phyloP scores from a whole-genome alignment of 2,329 filamentous ascomycete genomes.

The Penicillium sp. region DNA sequence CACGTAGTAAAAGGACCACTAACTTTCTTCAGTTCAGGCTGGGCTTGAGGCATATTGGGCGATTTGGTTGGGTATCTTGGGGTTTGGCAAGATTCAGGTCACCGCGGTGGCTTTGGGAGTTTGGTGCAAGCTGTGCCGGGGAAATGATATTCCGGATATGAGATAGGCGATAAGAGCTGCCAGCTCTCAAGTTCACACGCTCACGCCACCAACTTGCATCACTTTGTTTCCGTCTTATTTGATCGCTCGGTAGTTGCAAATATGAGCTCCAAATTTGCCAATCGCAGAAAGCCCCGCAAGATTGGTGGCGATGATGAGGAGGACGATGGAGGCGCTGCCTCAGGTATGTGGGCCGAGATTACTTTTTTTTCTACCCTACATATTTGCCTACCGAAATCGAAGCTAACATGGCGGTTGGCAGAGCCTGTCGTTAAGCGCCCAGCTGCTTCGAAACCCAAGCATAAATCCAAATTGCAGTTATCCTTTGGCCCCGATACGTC shows the following conservation, averaged over 20 bases:
- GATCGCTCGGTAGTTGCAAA: background rate
- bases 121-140: slow-evolving; percentile 26
- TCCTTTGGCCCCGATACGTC: slow-evolving; percentile 63
- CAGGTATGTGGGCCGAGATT: slow-evolving; percentile 35
- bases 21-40: slow-evolving; percentile 98
- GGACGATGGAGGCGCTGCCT: slow-evolving; percentile 16
- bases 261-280: slow-evolving; percentile 52
- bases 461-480: slow-evolving; percentile 64
- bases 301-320: slow-evolving; percentile 63
- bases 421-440: slow-evolving; percentile 49
- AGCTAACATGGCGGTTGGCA: slow-evolving; percentile 30
- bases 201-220: slow-evolving; percentile 9
- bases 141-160: slow-evolving; percentile 29
- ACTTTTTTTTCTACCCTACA: slow-evolving; percentile 17
- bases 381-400: slow-evolving; percentile 3
- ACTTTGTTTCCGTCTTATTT: background rate
- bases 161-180: slow-evolving; percentile 19
- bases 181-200: background rate
- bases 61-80: slow-evolving; percentile 19
- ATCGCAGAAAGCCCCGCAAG: slow-evolving; percentile 62
- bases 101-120: slow-evolving; percentile 25
- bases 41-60: slow-evolving; percentile 84
- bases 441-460: slow-evolving; percentile 47
- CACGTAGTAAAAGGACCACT: slow-evolving; percentile 10
- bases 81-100: slow-evolving; percentile 16